A percentile compares a stretch with the other conserved stretches of the same genome.
phyloP scores from a whole-genome alignment of 352 stramenopile genomes.

The Peronosclerospora sorghi region DNA sequence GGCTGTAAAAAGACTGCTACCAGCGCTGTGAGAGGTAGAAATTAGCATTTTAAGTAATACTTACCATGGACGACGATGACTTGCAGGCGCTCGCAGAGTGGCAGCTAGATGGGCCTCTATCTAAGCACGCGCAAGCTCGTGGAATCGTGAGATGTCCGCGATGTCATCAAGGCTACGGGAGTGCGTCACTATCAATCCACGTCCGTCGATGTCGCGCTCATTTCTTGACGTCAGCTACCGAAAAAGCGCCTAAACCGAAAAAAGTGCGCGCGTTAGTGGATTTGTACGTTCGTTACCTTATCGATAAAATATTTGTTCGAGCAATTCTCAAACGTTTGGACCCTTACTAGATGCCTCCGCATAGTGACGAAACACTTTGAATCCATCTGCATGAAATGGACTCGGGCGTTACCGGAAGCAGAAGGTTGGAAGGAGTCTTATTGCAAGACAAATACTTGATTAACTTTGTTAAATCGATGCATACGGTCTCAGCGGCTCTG shows the following conservation, averaged over 20 bases:
- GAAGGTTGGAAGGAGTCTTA: constrained; percentile 29
- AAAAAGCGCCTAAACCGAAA: constrained; percentile 19
- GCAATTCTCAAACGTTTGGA: not conserved
- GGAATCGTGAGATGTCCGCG: constrained; percentile 35
- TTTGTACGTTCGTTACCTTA: constrained; percentile 24
- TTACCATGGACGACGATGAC: too few species aligned
- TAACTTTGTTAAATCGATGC: too few species aligned
- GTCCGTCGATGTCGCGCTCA: constrained; percentile 42
- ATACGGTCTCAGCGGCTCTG: constrained; percentile 25
- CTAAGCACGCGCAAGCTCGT: constrained; percentile 10
- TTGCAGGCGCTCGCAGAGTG: constrained; percentile 29
- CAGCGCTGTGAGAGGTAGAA: too few species aligned
- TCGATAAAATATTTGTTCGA: not conserved
- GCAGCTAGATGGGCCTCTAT: constrained; percentile 6
- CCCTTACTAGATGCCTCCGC: constrained; percentile 31
- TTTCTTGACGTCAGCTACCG: constrained; percentile 10
- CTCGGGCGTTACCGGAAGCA: constrained; percentile 38
- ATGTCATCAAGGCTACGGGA: constrained; percentile 43
- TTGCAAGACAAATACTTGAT: too few species aligned
- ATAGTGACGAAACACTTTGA: constrained; percentile 64
- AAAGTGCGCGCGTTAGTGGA: constrained; percentile 40
- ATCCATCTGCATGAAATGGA: constrained; percentile 52
- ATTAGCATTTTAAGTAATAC: too few species aligned
- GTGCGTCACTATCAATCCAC: constrained; percentile 54
- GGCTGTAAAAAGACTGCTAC: too few species aligned